Base-by-base conservation (phyloP, 345 rosid species). In the Dovyalis caffra region DNA sequence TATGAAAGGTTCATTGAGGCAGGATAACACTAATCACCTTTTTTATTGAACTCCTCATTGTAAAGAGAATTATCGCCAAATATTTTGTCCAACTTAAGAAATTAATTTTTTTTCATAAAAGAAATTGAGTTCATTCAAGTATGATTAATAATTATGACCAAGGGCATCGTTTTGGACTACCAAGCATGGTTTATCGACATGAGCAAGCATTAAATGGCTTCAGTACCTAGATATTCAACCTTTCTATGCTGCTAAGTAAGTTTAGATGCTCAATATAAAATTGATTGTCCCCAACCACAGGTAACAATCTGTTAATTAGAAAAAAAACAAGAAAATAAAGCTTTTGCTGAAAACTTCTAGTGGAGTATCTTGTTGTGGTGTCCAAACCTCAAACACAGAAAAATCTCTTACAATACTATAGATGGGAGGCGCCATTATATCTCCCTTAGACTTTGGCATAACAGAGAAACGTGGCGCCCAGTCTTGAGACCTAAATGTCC, bases 401-500 rank as follows among this genome's bases (percentile, higher is more conserved):
- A 66, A 37, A 51, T 31, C 37, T 81, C 94, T 88, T 84, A 92
- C 97, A 62, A 94, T 77, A 64, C 95, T 90, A 80, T 88, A 91
- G 78, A 94, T 83, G 3, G 95, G 97, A 82, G 99, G 95, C 64
- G 78, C 85, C 53, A 69, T 29, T 60, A 80, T 71, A 43, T 88
- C 82, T 49, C 68, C 85, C 68, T 85, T 84, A 11, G 90, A 87
- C 81, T 88, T 94, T 6, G 97, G 97, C 91, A 92, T 91, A 25
- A 92, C 92, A 8, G 92, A 84, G 80, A 92, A 94, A 20, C 87
- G 82, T 1, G 97, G 97, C 5, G 92, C 98, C 86, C 88, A 75
- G 66, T 85, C 95, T 74, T 94, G 97, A 26, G 97, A 91, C 86
- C 97, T 87, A 81, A 94, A 94, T 76, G 90, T 92, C 99, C 99